Conservation (phyloP, 1,284 basidiomycete species). For the Sporisorium scitamineum region DNA sequence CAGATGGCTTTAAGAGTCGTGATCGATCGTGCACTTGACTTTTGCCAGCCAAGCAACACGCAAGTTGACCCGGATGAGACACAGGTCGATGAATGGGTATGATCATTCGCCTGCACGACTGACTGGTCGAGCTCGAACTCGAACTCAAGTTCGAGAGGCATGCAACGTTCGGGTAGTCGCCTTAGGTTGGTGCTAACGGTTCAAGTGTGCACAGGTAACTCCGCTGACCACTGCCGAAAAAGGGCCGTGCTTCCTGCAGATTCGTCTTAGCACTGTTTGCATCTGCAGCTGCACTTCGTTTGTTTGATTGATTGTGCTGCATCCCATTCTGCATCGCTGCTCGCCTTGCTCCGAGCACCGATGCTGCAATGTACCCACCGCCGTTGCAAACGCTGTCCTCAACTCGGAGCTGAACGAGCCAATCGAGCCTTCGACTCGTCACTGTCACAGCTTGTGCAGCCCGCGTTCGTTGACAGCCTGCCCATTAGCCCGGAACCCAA, state of each 20-base stretch:
- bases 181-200: background rate
- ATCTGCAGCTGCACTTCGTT: too few relatives aligned
- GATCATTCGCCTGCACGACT: too few relatives aligned
- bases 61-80: too few relatives aligned
- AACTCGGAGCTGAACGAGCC: background rate
- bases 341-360: background rate
- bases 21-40: too few relatives aligned
- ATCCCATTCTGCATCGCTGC: background rate
- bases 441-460: background rate
- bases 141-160: too few relatives aligned
- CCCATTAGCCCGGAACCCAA: background rate
- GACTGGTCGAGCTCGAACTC: too few relatives aligned
- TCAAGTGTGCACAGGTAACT: background rate
- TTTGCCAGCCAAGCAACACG: too few relatives aligned
- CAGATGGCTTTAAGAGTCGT: background rate
- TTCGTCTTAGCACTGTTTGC: background rate
- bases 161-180: too few relatives aligned
- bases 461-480: background rate
- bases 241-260: too few relatives aligned
- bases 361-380: background rate
- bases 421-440: background rate
- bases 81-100: slow-evolving; percentile 1
- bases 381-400: background rate
- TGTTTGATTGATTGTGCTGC: too few relatives aligned
- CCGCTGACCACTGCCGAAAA: too few relatives aligned